A percentile compares a stretch with the other conserved stretches of the same genome.
Evolutionary conservation across 495 filamentous ascomycete species (phyloP).

Genomic region (Penicillium alfredii): DNA sequence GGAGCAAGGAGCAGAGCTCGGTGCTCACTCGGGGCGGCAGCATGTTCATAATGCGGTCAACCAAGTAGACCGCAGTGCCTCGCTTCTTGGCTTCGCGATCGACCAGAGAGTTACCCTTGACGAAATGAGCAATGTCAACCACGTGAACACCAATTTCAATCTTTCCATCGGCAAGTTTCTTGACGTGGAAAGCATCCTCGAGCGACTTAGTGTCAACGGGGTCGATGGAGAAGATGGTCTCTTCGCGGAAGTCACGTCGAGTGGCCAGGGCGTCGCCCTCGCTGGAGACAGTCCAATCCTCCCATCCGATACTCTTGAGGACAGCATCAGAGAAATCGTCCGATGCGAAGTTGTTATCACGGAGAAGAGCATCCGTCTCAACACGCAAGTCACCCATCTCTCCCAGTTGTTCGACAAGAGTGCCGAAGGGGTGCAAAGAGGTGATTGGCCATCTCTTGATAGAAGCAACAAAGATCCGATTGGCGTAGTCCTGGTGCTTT

Average conservation of each 20-base stretch:
- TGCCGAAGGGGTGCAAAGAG: constrained; percentile 97
- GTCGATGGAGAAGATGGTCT: constrained; percentile 89
- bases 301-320: constrained; percentile 81
- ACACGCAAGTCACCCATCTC: constrained; percentile 96
- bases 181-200: constrained; percentile 88
- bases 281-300: constrained; percentile 79
- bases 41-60: constrained; percentile 87
- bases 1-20: constrained; percentile 81
- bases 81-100: constrained; percentile 98
- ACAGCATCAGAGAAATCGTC: constrained; percentile 98
- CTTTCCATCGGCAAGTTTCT: constrained; percentile 69
- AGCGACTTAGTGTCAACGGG: constrained; percentile 76
- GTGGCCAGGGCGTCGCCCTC: constrained; percentile 73
- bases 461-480: constrained; percentile 96
- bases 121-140: constrained; percentile 91
- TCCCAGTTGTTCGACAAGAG: constrained; percentile 91
- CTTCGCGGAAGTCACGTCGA: constrained; percentile 85
- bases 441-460: constrained; percentile 99
- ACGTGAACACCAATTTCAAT: constrained; percentile 96
- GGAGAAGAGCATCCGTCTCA: constrained; percentile 92
- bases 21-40: constrained; percentile 76
- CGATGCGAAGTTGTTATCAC: constrained; percentile 97
- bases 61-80: constrained; percentile 88
- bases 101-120: constrained; percentile 91
- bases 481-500: constrained; percentile 95